phyloP scores from a whole-genome alignment of 2,329 filamentous ascomycete species.

The Metarhizium guizhouense region DNA sequence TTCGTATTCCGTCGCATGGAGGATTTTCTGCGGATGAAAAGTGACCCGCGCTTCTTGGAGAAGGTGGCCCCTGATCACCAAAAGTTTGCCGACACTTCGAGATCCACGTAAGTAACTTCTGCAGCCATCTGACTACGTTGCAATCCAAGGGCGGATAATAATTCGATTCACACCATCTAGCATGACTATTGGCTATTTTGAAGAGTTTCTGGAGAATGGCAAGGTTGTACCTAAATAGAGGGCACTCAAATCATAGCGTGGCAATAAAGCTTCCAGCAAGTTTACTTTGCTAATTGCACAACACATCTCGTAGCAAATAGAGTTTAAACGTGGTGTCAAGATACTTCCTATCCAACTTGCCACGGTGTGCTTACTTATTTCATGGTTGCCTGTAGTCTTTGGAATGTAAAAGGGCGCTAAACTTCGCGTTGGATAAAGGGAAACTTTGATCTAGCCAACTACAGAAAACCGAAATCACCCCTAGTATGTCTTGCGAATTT shows the following conservation, averaged over 20 bases:
- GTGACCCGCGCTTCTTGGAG: conserved; percentile 6
- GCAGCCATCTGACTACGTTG: too few species aligned
- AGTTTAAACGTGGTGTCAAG: too few species aligned
- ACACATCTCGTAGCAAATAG: too few species aligned
- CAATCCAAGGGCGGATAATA: too few species aligned
- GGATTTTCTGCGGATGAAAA: conserved; percentile 7
- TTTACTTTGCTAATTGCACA: too few species aligned
- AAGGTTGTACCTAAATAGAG: conserved; percentile 3
- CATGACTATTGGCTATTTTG: conserved; percentile 7
- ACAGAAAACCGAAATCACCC: too few species aligned
- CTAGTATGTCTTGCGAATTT: too few species aligned
- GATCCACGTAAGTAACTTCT: not conserved
- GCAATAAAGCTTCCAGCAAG: not conserved
- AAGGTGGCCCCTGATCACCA: conserved; percentile 6
- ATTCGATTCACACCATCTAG: not conserved
- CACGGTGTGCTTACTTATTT: too few species aligned
- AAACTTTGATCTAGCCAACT: not conserved
- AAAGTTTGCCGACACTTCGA: conserved; percentile 7
- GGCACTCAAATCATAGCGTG: not conserved
- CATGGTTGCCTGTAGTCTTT: too few species aligned
- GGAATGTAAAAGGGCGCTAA: too few species aligned
- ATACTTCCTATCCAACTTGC: too few species aligned
- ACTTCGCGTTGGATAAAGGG: not conserved
- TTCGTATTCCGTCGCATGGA: conserved; percentile 5
- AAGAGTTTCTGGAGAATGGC: conserved; percentile 5